Conservation (phyloP, 1,139 yeast genomes). For the Sugiyamaella sp. region DNA sequence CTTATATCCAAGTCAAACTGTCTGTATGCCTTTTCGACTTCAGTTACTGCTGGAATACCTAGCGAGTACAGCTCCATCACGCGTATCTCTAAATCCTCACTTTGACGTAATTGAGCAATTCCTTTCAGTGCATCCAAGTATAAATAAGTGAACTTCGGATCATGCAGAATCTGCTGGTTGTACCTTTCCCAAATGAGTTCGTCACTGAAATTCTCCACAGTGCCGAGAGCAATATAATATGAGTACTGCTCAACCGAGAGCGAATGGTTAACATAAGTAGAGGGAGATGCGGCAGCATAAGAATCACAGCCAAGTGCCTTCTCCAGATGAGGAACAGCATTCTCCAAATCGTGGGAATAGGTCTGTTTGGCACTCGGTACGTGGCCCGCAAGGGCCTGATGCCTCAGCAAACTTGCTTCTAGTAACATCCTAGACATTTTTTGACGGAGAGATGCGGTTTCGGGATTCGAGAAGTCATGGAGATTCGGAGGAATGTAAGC, state of each 20-base stretch:
- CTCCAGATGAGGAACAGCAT: conserved; percentile 22
- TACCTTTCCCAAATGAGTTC: conserved; percentile 64
- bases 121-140: conserved; percentile 70
- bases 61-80: conserved; percentile 55
- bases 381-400: conserved; percentile 20
- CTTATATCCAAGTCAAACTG: conserved; percentile 53
- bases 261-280: not conserved
- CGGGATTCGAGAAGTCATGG: conserved; percentile 42
- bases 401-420: conserved; percentile 30
- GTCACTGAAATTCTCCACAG: conserved; percentile 61
- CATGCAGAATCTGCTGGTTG: conserved; percentile 56
- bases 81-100: conserved; percentile 54
- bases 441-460: conserved; percentile 28
- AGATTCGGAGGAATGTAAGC: conserved; percentile 63
- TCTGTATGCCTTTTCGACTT: conserved; percentile 57
- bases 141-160: conserved; percentile 55
- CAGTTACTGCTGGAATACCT: conserved; percentile 67
- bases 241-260: conserved; percentile 21
- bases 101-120: conserved; percentile 51
- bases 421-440: conserved; percentile 28
- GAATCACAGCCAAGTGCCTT: conserved; percentile 15
- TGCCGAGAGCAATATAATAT: conserved; percentile 57
- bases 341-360: conserved; percentile 23
- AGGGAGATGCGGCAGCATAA: conserved; percentile 22
- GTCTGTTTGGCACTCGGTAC: conserved; percentile 14